These are phyloP conservation scores for Piromyces finnis DNA, from an alignment of 192 early-diverging fungal genomes.

Conservation along the genomic window DNA sequence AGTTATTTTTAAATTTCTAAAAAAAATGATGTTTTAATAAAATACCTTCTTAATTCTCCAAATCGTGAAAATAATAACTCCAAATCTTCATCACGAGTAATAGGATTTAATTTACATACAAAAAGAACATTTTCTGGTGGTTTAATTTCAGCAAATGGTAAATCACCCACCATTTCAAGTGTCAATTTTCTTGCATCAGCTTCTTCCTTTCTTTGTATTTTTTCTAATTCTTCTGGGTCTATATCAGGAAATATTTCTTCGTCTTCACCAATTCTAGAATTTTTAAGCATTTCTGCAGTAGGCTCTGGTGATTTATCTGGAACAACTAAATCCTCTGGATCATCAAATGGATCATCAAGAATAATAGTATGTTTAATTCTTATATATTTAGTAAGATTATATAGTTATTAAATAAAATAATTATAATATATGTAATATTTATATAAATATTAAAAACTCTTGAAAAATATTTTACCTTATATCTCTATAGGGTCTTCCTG, in stretches of 20 bases:
- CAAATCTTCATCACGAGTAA: constrained; percentile 79
- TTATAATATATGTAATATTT: no score
- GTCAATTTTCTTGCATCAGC: constrained; percentile 78
- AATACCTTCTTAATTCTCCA: constrained; percentile 51
- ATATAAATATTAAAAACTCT: no score
- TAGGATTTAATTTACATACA: constrained; percentile 84
- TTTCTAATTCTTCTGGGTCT: constrained; percentile 42
- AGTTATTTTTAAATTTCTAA: no score
- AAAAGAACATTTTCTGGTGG: constrained; percentile 94
- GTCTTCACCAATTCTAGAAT: constrained; percentile 62
- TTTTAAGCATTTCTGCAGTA: constrained; percentile 44
- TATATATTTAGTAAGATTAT: no score
- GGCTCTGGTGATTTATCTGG: constrained; percentile 64
- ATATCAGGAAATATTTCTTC: constrained; percentile 28
- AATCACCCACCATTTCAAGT: constrained; percentile 91
- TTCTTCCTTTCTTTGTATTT: constrained; percentile 42
- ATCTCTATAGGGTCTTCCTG: constrained; percentile 60
- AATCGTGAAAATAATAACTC: constrained; percentile 84
- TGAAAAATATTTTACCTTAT: constrained; percentile 35
- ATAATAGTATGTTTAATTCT: constrained; percentile 76
- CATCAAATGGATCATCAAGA: constrained; percentile 81
- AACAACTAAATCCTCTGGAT: constrained; percentile 45
- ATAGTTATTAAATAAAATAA: no score
- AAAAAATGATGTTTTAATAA: no score
- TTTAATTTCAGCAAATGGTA: constrained; percentile 91